Evolutionary conservation across 1,284 basidiomycete genomes (phyloP).

Genomic region (Clitocybe nebularis): DNA sequence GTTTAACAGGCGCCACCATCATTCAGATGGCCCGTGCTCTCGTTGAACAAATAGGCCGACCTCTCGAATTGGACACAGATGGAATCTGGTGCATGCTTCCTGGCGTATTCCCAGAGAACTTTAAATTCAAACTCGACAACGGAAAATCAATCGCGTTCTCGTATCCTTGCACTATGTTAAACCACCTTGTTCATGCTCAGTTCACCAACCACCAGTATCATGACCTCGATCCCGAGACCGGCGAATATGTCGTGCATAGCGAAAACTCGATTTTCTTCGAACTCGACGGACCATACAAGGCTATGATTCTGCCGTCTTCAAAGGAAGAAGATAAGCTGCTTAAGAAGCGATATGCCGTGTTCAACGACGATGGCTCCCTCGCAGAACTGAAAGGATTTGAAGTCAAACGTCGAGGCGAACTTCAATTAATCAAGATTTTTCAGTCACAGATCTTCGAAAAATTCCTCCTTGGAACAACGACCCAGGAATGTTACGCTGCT

Average conservation of each 20-base stretch:
- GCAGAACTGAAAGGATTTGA: slow-evolving; percentile 99
- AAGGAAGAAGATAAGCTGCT: slow-evolving; percentile 99
- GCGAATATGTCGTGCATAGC: slow-evolving; percentile 83
- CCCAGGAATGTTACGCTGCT: slow-evolving; percentile 92
- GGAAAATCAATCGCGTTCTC: slow-evolving; percentile 91
- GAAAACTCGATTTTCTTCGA: slow-evolving; percentile 99
- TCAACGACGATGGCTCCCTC: slow-evolving; percentile 95
- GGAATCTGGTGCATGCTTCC: slow-evolving; percentile 99
- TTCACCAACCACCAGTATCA: slow-evolving; percentile 99
- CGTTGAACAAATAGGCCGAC: slow-evolving; percentile 96
- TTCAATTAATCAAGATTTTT: slow-evolving; percentile 99
- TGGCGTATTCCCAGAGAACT: slow-evolving; percentile 96
- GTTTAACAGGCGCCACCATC: slow-evolving; percentile 97
- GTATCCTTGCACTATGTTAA: slow-evolving; percentile 99
- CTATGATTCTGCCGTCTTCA: slow-evolving; percentile 98
- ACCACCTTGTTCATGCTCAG: slow-evolving; percentile 92
- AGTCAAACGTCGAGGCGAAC: slow-evolving; percentile 95
- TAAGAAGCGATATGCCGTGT: slow-evolving; percentile 99
- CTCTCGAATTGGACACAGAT: slow-evolving; percentile 97
- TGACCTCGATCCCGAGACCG: slow-evolving; percentile 81
- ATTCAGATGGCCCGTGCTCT: slow-evolving; percentile 99
- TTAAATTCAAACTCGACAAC: slow-evolving; percentile 87
- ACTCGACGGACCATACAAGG: slow-evolving; percentile 96
- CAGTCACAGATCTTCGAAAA: slow-evolving; percentile 98
- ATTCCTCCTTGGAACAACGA: slow-evolving; percentile 90